phyloP scores from a whole-genome alignment of 345 rosid species.

The Salix udensis region DNA sequence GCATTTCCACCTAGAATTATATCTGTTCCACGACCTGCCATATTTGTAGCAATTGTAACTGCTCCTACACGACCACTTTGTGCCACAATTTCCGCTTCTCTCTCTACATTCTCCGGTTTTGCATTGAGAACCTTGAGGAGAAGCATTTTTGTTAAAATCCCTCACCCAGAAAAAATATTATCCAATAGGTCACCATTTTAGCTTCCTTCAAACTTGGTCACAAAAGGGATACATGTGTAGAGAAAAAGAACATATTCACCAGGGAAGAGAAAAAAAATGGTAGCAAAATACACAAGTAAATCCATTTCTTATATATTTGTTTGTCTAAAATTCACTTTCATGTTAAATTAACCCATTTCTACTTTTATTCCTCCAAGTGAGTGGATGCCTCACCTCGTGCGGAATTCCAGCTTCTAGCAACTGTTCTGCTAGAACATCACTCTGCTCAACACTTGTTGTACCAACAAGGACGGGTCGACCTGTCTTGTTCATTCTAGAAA shows the following conservation, averaged over 20 bases:
- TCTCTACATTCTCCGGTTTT: constrained; percentile 98
- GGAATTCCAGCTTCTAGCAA: constrained; percentile 78
- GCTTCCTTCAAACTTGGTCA: not conserved
- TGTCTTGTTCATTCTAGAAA: constrained; percentile 87
- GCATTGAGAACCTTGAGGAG: constrained; percentile 85
- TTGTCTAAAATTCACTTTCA: not conserved
- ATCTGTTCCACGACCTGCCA: constrained; percentile 99
- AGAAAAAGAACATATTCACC: not conserved
- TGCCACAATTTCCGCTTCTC: constrained; percentile 99
- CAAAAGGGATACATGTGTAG: not conserved
- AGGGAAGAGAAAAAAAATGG: not conserved
- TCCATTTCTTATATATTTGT: not conserved
- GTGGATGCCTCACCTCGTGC: constrained; percentile 64
- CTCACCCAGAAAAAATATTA: not conserved
- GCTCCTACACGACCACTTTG: constrained; percentile 98
- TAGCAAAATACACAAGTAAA: not conserved
- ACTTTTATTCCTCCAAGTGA: constrained; percentile 2
- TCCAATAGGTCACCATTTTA: not conserved
- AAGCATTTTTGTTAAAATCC: constrained; percentile 18
- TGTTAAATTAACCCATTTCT: not conserved
- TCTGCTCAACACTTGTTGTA: constrained; percentile 98
- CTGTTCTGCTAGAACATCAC: constrained; percentile 80
- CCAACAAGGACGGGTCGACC: constrained; percentile 96
- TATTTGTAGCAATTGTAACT: constrained; percentile 95
- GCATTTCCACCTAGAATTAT: constrained; percentile 97